Base-by-base conservation (phyloP, 2,329 filamentous ascomycete genomes). In the Plectosphaerella plurivora region DNA sequence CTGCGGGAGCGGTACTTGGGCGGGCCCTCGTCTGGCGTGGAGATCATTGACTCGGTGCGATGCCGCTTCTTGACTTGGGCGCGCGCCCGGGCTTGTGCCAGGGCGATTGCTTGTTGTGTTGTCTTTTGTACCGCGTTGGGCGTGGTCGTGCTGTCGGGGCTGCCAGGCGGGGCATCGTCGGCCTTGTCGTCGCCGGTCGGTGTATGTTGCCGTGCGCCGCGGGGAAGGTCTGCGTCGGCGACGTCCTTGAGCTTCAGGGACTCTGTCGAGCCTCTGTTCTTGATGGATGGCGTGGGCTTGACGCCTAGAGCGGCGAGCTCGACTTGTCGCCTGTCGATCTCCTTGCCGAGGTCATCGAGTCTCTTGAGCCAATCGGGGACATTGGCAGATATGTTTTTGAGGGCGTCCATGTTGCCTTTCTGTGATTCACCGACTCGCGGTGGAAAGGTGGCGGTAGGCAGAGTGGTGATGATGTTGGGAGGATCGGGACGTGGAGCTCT, bases 1-100 rank as follows among this genome's bases (percentile, higher is more conserved):
- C 79, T 86, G 58, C 87, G 82, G 4, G 84, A 84, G 51, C 88
- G 84, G 65, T 87, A 88, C 56, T 83, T 82, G 11, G 74, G 68
- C 1, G 74, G 65, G 2, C 70, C 65, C 11, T 68, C 68, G 36
- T 80, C 77, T 37, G 73, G 72, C 36, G 68, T 73, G 42, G 78
- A 82, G 49, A 76, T 60, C 59, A 82, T 69, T 0, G 80, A 83
- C 22, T 78, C 70, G 12, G 77, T 75, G 50, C 78, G 74, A 50
- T 74, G 73, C 47, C 73, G 75, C 60, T 75, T 81, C 58, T 74
- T 78, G 20, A 76, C 64, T 7, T 74, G 74, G 5, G 74, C 75
- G 24, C 75, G 71, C 15, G 73, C 76, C 18, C 72, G 70, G 18
- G 73, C 68, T 52, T 75, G 72, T 14, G 75, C 76, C 7, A 72